A percentile compares a stretch with the other conserved stretches of the same genome.
Evolutionary conservation across 495 filamentous ascomycete genomes (phyloP).

Genomic region (Neurospora hispaniola): DNA sequence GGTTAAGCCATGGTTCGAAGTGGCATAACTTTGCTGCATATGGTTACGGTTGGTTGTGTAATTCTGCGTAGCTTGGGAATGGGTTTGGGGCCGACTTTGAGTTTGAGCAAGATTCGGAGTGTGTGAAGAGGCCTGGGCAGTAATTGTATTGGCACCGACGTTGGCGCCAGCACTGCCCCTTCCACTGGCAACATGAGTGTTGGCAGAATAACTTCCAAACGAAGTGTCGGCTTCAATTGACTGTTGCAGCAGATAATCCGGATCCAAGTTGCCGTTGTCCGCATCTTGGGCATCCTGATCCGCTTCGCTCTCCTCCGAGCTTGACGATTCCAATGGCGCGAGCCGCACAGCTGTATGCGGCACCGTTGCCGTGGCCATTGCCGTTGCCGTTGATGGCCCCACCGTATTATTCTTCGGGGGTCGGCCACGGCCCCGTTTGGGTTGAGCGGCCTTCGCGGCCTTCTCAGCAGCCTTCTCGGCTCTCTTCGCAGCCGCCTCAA

Average conservation of each 20-base stretch:
- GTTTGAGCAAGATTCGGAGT: neutral
- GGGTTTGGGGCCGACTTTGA: neutral
- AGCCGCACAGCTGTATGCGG: neutral
- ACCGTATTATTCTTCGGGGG: neutral
- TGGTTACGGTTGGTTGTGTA: neutral
- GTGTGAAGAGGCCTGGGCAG: neutral
- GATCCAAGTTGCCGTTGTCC: neutral
- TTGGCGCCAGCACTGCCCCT: neutral
- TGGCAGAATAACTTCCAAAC: neutral
- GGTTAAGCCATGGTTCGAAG: neutral
- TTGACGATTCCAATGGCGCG: neutral
- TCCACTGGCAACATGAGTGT: neutral
- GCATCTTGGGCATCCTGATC: neutral
- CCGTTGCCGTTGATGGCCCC: neutral
- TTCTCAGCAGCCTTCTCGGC: neutral
- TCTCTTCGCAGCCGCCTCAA: neutral
- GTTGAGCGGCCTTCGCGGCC: neutral
- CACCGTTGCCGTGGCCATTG: neutral
- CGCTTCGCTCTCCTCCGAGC: neutral
- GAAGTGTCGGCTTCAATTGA: neutral
- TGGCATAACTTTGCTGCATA: neutral
- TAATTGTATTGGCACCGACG: neutral
- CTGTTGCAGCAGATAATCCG: neutral
- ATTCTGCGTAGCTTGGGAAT: neutral
- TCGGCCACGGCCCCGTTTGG: conserved; percentile 1